Percentiles rank a stretch among this genome's conserved stretches.
Evolutionary conservation across 2,329 filamentous ascomycete species (phyloP).

Genomic region (Talaromyces sp.): DNA sequence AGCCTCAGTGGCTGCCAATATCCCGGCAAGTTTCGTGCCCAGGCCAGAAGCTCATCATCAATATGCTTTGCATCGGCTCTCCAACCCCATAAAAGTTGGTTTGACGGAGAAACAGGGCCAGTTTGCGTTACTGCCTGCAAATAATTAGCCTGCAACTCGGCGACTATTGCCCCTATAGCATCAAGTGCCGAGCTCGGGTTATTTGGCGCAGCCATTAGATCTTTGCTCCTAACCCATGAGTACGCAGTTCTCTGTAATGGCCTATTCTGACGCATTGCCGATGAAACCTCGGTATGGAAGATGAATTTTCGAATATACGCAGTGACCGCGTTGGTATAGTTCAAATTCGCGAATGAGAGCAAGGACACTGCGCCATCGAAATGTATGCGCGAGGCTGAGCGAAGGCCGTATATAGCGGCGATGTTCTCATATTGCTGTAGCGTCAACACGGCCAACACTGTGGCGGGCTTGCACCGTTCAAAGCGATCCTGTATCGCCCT

Average conservation of each 20-base stretch:
- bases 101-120: not conserved
- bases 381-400: not conserved
- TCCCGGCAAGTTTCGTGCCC: conserved; percentile 11
- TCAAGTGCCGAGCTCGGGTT: not conserved
- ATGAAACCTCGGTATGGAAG: conserved; percentile 15
- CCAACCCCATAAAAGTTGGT: not conserved
- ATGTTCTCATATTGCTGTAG: not conserved
- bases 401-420: not conserved
- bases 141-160: not conserved
- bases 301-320: conserved; percentile 13
- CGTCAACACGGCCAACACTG: not conserved
- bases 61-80: not conserved
- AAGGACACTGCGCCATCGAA: not conserved
- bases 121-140: not conserved
- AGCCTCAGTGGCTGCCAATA: conserved; percentile 16
- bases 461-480: not conserved
- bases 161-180: not conserved
- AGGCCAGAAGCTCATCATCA: conserved; percentile 11
- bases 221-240: conserved; percentile 11
- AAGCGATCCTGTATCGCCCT: not conserved
- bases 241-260: conserved; percentile 7
- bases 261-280: conserved; percentile 15
- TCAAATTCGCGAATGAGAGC: not conserved
- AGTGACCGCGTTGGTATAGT: not conserved
- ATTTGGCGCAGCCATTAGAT: conserved; percentile 7